These are phyloP conservation scores for Medicago arabica DNA, from an alignment of 306 rosid genomes.

Conservation along the genomic window DNA sequence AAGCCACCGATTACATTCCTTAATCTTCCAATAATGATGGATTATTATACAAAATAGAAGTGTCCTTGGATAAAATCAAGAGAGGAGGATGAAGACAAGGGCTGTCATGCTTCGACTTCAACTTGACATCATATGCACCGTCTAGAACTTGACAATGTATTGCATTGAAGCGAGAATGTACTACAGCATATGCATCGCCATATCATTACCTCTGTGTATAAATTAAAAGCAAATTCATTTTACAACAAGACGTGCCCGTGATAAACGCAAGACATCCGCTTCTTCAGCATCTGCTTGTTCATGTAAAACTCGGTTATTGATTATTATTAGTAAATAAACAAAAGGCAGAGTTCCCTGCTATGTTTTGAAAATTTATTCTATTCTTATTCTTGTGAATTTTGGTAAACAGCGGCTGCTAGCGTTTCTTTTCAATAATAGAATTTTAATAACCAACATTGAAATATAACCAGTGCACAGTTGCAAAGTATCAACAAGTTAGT, in stretches of 20 bases:
- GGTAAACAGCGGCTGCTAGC: neutral
- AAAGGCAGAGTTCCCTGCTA: neutral
- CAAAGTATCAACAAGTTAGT: neutral
- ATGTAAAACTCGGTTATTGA: neutral
- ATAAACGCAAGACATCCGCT: too few relatives aligned
- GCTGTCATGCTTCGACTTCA: too few relatives aligned
- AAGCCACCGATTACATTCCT: too few relatives aligned
- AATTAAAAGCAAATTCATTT: neutral
- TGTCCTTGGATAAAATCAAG: too few relatives aligned
- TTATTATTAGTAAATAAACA: neutral
- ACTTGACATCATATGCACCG: too few relatives aligned
- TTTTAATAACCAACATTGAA: neutral
- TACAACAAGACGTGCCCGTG: neutral
- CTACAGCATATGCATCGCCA: too few relatives aligned
- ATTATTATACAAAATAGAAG: too few relatives aligned
- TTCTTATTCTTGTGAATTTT: neutral
- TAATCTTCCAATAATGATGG: too few relatives aligned
- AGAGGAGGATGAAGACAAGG: too few relatives aligned
- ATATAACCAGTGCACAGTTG: neutral
- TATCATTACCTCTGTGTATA: conserved; percentile 33
- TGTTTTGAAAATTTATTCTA: neutral
- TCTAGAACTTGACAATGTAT: too few relatives aligned
- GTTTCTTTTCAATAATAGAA: neutral
- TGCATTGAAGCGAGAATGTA: too few relatives aligned
- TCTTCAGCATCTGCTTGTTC: conserved; percentile 39